Conservation (phyloP, 139 green algal genomes). For the Chlamydomonas applanata region DNA sequence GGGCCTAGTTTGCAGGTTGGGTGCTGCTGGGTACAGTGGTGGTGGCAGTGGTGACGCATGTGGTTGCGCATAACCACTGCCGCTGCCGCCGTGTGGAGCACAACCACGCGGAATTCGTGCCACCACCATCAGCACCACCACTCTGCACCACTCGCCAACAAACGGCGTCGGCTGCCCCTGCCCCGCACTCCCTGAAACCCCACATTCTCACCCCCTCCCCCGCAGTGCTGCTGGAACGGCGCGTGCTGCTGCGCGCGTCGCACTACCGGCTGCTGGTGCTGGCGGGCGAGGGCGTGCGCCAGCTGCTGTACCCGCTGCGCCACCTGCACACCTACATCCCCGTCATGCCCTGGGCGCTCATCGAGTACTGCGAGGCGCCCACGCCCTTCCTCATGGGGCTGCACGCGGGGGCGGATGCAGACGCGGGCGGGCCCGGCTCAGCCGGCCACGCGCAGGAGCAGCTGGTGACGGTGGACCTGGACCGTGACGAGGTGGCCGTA, state of each 20-base stretch:
- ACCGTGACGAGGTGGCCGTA: constrained; percentile 14
- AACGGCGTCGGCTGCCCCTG: neutral
- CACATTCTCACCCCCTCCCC: neutral
- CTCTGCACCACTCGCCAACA: too few relatives aligned
- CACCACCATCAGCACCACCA: neutral
- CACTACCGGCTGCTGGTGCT: constrained; percentile 37
- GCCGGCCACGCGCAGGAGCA: constrained; percentile 19
- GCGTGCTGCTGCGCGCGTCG: constrained; percentile 37
- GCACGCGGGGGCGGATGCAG: constrained; percentile 4
- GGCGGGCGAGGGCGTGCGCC: constrained; percentile 30
- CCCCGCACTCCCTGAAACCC: neutral
- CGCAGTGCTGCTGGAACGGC: constrained; percentile 49
- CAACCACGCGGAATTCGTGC: neutral
- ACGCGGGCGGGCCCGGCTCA: too few relatives aligned
- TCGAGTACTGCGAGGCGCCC: constrained; percentile 53
- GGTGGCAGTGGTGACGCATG: neutral
- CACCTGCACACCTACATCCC: constrained; percentile 58
- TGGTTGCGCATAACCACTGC: neutral
- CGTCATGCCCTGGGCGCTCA: constrained; percentile 37
- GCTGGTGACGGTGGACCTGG: constrained; percentile 49
- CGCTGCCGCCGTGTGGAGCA: neutral
- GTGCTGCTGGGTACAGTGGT: neutral
- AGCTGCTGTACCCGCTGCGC: constrained; percentile 45
- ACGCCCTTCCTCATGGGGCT: constrained; percentile 65
- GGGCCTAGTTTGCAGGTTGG: too few relatives aligned